These are phyloP conservation scores for Venturia pyrina DNA, from an alignment of 2,329 filamentous ascomycete species.

Conservation along the genomic window DNA sequence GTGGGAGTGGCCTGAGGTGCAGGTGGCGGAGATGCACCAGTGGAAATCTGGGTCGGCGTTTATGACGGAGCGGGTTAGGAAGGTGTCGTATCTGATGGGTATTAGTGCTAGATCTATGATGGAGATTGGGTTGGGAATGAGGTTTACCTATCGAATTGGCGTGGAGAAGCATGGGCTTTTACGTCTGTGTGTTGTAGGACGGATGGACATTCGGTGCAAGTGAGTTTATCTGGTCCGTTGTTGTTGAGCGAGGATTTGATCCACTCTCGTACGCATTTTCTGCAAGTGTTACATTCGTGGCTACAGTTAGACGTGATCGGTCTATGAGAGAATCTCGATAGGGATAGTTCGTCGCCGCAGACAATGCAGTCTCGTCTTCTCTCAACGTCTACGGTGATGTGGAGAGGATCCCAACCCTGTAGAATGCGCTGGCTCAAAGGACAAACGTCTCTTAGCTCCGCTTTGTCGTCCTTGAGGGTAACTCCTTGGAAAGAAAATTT, in stretches of 20 bases:
- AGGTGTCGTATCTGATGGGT: not conserved
- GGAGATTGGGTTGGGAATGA: not conserved
- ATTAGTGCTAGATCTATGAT: not conserved
- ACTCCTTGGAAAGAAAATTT: not conserved
- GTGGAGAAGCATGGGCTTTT: not conserved
- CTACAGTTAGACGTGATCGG: not conserved
- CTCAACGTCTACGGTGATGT: not conserved
- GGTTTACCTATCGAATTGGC: not conserved
- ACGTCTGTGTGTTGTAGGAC: constrained; percentile 4
- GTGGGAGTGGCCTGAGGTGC: not conserved
- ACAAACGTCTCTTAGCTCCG: not conserved
- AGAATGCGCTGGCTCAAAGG: not conserved
- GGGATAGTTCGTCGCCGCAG: not conserved
- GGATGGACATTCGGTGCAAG: not conserved
- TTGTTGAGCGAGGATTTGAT: constrained; percentile 2
- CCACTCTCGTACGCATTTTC: not conserved
- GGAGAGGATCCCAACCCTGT: not conserved
- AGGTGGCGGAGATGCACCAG: constrained; percentile 2
- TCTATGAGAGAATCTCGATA: not conserved
- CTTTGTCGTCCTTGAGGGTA: not conserved
- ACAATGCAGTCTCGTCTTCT: not conserved
- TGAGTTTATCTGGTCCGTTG: not conserved
- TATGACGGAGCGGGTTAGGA: not conserved
- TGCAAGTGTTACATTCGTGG: constrained; percentile 1
- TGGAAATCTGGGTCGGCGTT: not conserved